Evolutionary conservation across 75 land plant genomes (phyloP).

Genomic region (Pinus taeda): DNA sequence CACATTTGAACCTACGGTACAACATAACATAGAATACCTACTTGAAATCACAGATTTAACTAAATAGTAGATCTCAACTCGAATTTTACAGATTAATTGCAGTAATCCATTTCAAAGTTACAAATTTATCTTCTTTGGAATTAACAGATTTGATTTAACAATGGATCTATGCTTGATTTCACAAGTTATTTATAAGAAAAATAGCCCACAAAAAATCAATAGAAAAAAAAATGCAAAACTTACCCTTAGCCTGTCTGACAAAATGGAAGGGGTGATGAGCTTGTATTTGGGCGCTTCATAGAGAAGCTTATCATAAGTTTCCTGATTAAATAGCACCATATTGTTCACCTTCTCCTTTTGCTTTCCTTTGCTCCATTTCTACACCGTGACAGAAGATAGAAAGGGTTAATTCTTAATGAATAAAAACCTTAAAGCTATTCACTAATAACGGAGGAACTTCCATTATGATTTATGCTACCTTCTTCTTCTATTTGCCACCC

Average conservation of each 20-base stretch:
- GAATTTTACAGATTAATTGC: too few relatives aligned
- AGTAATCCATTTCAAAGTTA: too few relatives aligned
- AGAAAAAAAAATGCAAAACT: background rate
- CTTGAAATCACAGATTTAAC: too few relatives aligned
- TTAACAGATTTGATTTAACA: too few relatives aligned
- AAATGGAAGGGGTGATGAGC: slow-evolving; percentile 64
- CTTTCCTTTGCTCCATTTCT: slow-evolving; percentile 76
- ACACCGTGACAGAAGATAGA: background rate
- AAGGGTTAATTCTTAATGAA: background rate
- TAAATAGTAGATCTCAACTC: too few relatives aligned
- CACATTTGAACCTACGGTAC: too few relatives aligned
- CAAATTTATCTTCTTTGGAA: too few relatives aligned
- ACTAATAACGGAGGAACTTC: too few relatives aligned
- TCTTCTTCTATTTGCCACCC: slow-evolving; percentile 40
- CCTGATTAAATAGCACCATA: slow-evolving; percentile 75
- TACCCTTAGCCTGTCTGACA: slow-evolving; percentile 59
- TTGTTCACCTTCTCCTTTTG: slow-evolving; percentile 73
- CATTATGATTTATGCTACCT: slow-evolving; percentile 9
- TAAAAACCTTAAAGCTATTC: background rate
- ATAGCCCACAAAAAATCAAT: too few relatives aligned
- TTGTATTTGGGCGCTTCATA: slow-evolving; percentile 72
- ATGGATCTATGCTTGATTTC: too few relatives aligned
- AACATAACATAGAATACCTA: too few relatives aligned
- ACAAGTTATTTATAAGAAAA: too few relatives aligned
- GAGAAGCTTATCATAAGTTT: slow-evolving; percentile 63